Evolutionary conservation across 192 early-diverging fungal species (phyloP), one percentile per base, ranked within the genome.

Genomic region (Tieghemiomyces parasiticus): DNA sequence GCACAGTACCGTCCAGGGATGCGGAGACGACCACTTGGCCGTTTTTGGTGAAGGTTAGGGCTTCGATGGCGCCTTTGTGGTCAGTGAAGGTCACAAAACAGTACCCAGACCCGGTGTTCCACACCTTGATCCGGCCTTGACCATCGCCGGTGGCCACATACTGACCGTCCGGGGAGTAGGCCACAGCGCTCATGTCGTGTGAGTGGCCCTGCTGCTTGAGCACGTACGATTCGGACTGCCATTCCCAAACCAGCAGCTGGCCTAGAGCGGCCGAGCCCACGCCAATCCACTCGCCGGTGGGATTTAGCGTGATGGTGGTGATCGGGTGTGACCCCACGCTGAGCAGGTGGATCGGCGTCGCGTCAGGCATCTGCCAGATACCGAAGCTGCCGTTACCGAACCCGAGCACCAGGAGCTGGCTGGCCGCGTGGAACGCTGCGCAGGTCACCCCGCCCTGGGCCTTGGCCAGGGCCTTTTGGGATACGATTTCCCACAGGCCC

Each of bases 181-280:
- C 78, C 0, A 96, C 63, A 30, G 82, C 82, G 67, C 83, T 86
- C 87, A 95, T 93, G 63, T 92, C 91, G 74, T 93, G 89, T 46
- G 83, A 87, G 61, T 99, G 97, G 10, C 95, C 97, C 71, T 99
- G 97, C 71, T 99, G 97, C 69, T 97, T 99, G 47, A 99, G 76
- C 42, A 99, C 88, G 65, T 99, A 97, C 0, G 95, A 89, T 66
- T 99, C 97, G 48, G 92, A 95, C 73, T 95, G 90, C 97, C 97
- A 99, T 69, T 99, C 97, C 97, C 97, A 99, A 16, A 99, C 93
- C 35, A 97, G 71, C 46, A 99, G 82, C 74, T 99, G 97, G 6
- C 93, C 93, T 13, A 97, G 78, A 63, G 78, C 79, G 26, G 90
- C 79, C 35, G 83, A 90, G 28, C 93, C 97, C 72, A 99, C 91